phyloP scores from a whole-genome alignment of 2,329 filamentous ascomycete species.

The Monosporascus sp. region DNA sequence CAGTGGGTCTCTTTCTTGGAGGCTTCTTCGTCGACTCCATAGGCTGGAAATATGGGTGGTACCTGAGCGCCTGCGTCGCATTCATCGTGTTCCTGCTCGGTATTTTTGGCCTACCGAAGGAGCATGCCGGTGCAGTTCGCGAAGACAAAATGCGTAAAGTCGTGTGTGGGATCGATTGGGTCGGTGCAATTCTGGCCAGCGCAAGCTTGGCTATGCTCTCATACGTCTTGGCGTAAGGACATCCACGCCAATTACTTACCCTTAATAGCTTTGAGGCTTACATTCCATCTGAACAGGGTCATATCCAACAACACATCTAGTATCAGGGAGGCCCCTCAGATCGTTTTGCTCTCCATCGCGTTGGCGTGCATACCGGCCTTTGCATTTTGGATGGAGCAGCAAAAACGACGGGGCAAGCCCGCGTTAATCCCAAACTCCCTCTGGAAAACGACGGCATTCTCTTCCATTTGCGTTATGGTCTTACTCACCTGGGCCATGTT shows the following conservation, averaged over 20 bases:
- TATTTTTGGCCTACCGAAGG: not conserved
- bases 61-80: conserved; percentile 30
- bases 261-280: too few species aligned
- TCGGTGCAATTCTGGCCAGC: conserved; percentile 43
- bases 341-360: conserved; percentile 39
- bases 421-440: conserved; percentile 58
- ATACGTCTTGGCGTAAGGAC: conserved; percentile 47
- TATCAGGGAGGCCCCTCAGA: conserved; percentile 8
- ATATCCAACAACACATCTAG: too few species aligned
- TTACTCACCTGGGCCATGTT: conserved; percentile 39
- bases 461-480: conserved; percentile 46
- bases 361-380: conserved; percentile 41
- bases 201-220: conserved; percentile 41
- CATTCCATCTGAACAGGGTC: too few species aligned
- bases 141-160: conserved; percentile 24
- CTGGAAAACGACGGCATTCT: conserved; percentile 54
- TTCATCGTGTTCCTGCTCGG: conserved; percentile 27
- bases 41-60: conserved; percentile 45
- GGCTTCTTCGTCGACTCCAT: conserved; percentile 41
- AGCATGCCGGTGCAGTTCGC: conserved; percentile 14
- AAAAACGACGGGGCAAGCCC: conserved; percentile 37
- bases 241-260: too few species aligned
- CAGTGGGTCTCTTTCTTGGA: conserved; percentile 42
- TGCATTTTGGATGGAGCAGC: conserved; percentile 46
- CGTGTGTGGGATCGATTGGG: conserved; percentile 46